phyloP scores from a whole-genome alignment of 805 yeast species.

The Ogataea methanolica region DNA sequence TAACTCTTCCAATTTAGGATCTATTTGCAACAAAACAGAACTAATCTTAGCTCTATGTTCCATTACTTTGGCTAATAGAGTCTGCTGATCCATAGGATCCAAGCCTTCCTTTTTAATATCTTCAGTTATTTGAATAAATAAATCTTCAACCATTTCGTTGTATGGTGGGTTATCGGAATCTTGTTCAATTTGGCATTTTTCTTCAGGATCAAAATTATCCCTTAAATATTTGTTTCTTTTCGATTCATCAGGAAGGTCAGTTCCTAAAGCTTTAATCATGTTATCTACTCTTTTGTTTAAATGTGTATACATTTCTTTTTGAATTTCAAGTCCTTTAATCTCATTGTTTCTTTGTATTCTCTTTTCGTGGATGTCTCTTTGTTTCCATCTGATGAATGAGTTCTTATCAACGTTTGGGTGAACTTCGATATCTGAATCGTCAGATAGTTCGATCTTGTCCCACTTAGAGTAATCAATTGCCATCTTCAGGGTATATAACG shows the following conservation, averaged over 20 bases:
- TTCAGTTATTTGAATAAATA: conserved; percentile 68
- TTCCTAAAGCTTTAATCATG: conserved; percentile 42
- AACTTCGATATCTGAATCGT: conserved; percentile 94
- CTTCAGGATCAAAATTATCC: conserved; percentile 50
- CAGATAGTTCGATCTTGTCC: conserved; percentile 95
- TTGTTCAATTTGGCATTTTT: conserved; percentile 42
- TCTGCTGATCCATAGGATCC: conserved; percentile 37
- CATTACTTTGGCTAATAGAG: conserved; percentile 37
- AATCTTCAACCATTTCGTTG: conserved; percentile 89
- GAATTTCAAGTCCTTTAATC: conserved; percentile 69
- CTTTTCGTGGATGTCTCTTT: conserved; percentile 93
- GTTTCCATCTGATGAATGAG: conserved; percentile 94
- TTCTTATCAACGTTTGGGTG: conserved; percentile 96
- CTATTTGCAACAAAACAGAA: conserved; percentile 58
- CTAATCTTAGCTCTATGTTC: conserved; percentile 71
- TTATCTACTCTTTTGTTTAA: conserved; percentile 70
- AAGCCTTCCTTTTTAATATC: conserved; percentile 49
- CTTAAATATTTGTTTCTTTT: conserved; percentile 40
- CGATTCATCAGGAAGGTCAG: conserved; percentile 31
- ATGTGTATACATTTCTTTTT: conserved; percentile 73
- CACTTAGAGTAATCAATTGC: conserved; percentile 90
- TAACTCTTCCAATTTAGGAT: conserved; percentile 60
- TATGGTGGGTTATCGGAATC: conserved; percentile 53
- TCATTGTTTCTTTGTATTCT: conserved; percentile 77
- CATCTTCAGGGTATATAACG: conserved; percentile 11